Evolutionary conservation across 805 yeast species (phyloP).

Genomic region (Torulaspora quercuum): DNA sequence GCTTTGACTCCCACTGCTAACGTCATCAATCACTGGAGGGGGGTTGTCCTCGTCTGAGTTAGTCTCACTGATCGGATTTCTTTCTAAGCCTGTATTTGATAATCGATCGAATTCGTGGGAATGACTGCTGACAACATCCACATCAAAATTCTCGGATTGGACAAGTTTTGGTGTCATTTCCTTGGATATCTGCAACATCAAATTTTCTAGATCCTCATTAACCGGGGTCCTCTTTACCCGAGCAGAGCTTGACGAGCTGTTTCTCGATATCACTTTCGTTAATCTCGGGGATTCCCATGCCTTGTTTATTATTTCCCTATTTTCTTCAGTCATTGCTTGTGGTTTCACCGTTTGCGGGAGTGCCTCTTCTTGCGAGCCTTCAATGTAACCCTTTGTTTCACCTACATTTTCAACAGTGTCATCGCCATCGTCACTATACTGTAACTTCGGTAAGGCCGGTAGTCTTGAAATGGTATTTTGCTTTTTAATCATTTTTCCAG

Average conservation of each 20-base stretch:
- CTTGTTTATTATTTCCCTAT: slow-evolving; percentile 1
- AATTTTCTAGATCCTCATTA: slow-evolving; percentile 31
- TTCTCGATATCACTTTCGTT: slow-evolving; percentile 4
- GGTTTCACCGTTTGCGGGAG: slow-evolving; percentile 5
- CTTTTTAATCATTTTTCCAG: not conserved
- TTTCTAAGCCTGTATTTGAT: slow-evolving; percentile 1
- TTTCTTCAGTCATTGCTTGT: slow-evolving; percentile 7
- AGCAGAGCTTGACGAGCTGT: slow-evolving; percentile 12
- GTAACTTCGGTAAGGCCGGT: slow-evolving; percentile 30
- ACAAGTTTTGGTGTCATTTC: slow-evolving; percentile 30
- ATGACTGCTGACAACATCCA: not conserved
- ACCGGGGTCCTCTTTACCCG: slow-evolving; percentile 16
- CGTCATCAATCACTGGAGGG: too few species aligned
- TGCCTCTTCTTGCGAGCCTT: not conserved
- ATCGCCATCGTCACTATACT: slow-evolving; percentile 15
- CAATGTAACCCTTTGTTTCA: too few species aligned
- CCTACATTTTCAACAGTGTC: slow-evolving; percentile 1
- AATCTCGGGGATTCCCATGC: slow-evolving; percentile 8
- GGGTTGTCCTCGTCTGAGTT: too few species aligned
- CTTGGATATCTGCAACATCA: slow-evolving; percentile 34
- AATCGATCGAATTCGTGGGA: slow-evolving; percentile 1
- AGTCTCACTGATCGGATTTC: not conserved
- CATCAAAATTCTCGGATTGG: slow-evolving; percentile 4
- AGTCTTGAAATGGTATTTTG: slow-evolving; percentile 14
- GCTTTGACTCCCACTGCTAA: not conserved